Base-by-base conservation (phyloP, 768 basidiomycete species). In the Bullera alba region DNA sequence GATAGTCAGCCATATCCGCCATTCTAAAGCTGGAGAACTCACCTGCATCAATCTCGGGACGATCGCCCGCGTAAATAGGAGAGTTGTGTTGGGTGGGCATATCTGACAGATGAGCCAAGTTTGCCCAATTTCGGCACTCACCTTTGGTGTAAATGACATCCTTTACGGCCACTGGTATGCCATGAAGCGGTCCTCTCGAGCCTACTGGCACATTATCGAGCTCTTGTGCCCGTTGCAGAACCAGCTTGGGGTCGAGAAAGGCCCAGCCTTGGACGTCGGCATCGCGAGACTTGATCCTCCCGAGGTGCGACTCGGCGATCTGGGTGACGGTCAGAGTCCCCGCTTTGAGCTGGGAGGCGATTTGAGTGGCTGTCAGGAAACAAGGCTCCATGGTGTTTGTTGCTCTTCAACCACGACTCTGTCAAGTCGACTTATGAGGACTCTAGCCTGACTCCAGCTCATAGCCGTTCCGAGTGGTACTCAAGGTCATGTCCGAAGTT, bases 1-100 rank as follows among this genome's bases (percentile, higher is more conserved):
- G n/a, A n/a, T n/a, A n/a, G n/a, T n/a, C n/a, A n/a, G n/a, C n/a
- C n/a, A n/a, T n/a, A n/a, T n/a, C n/a, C n/a, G n/a, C n/a, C n/a
- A n/a, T n/a, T n/a, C n/a, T n/a, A n/a, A n/a, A n/a, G n/a, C n/a
- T n/a, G n/a, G n/a, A n/a, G n/a, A n/a, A n/a, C n/a, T 41, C 30
- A 3, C 32, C 39, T 2, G 71, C 69, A 43, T 73, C 71, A 15
- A 67, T 28, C 0, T 37, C 52, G 2, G 58, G 55, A 15, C 17
- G n/a, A 34, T 58, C 43, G 36, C 50, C 59, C 34, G 60, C 57
- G 54, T 69, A 71, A 35, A 60, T 54, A 1, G 58, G 48, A 5
- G 70, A 71, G 46, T 54, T 48, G 44, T 70, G 60, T 46, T 68
- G 51, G 0, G 70, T 73, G 1, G 71, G 71, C 63, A 70, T 62